These are phyloP conservation scores for Torulaspora quercuum DNA, from an alignment of 805 yeast species.

Conservation along the genomic window DNA sequence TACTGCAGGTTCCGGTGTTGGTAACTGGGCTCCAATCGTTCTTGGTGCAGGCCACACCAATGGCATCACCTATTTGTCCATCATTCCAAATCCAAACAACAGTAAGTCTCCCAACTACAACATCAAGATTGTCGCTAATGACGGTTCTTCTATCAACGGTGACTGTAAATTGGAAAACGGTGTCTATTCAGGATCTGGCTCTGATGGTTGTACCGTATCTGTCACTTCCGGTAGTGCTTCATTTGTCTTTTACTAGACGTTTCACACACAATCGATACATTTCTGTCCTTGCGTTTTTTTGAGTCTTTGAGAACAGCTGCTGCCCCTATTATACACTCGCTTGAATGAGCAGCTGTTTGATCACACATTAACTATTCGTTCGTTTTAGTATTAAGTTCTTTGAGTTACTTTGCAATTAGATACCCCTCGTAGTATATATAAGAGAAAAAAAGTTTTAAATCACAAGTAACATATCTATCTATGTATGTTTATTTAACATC, in stretches of 20 bases:
- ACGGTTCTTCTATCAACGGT: constrained; percentile 59
- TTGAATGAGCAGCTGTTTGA: neutral
- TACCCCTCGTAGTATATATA: constrained; percentile 1
- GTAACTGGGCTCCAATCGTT: constrained; percentile 79
- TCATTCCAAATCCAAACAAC: constrained; percentile 79
- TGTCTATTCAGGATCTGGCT: constrained; percentile 56
- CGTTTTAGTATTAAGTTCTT: constrained; percentile 8
- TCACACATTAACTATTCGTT: constrained; percentile 7
- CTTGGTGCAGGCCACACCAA: constrained; percentile 69
- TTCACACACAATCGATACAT: too few relatives aligned
- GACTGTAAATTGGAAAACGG: constrained; percentile 80
- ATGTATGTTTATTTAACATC: constrained; percentile 13
- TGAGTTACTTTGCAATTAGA: neutral
- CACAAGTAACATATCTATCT: neutral
- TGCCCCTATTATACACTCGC: constrained; percentile 7
- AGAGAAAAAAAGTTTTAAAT: too few relatives aligned
- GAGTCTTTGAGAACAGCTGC: too few relatives aligned
- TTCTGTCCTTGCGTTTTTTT: too few relatives aligned
- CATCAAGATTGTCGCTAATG: constrained; percentile 71
- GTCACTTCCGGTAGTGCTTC: constrained; percentile 58
- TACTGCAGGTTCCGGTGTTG: constrained; percentile 51
- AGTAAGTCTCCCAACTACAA: constrained; percentile 52
- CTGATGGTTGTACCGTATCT: constrained; percentile 79
- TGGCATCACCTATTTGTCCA: constrained; percentile 62
- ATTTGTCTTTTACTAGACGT: constrained; percentile 50